Evolutionary conservation across 768 basidiomycete species (phyloP).

Genomic region (Russula compacta): DNA sequence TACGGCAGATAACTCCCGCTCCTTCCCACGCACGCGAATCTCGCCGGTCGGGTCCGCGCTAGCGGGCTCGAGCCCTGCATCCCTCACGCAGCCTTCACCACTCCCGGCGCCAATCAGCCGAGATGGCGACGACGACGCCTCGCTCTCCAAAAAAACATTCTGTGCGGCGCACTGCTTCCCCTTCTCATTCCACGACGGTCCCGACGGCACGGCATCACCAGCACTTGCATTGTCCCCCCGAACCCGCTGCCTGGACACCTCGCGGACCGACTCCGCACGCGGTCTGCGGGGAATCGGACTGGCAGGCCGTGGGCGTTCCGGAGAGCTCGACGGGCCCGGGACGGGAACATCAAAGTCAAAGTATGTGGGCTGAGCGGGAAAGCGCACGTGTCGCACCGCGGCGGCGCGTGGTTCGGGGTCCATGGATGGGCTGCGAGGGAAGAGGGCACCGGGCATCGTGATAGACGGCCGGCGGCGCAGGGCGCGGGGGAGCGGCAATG

Average conservation of each 20-base stretch:
- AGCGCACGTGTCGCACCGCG: constrained; percentile 34
- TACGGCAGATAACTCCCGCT: constrained; percentile 51
- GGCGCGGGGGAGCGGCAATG: constrained; percentile 27
- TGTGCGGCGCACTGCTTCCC: constrained; percentile 24
- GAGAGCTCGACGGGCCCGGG: constrained; percentile 12
- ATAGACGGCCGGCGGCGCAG: constrained; percentile 37
- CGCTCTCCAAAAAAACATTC: neutral
- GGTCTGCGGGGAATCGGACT: neutral
- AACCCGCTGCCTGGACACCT: neutral
- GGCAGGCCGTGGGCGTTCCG: neutral
- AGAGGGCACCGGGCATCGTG: constrained; percentile 75
- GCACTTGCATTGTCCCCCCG: neutral
- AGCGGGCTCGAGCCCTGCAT: constrained; percentile 1
- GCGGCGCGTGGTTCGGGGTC: constrained; percentile 33
- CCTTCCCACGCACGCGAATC: constrained; percentile 46
- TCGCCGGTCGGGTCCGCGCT: constrained; percentile 36
- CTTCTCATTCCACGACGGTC: constrained; percentile 19
- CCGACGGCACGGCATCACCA: neutral
- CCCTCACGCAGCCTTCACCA: neutral
- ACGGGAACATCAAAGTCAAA: constrained; percentile 6
- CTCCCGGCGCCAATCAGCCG: neutral
- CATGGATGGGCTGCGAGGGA: constrained; percentile 56
- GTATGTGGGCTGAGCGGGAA: constrained; percentile 21
- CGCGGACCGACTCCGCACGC: constrained; percentile 1
- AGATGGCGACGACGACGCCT: neutral